Conservation (phyloP, 1,284 basidiomycete species). For the Leccinum pallidistipes region DNA sequence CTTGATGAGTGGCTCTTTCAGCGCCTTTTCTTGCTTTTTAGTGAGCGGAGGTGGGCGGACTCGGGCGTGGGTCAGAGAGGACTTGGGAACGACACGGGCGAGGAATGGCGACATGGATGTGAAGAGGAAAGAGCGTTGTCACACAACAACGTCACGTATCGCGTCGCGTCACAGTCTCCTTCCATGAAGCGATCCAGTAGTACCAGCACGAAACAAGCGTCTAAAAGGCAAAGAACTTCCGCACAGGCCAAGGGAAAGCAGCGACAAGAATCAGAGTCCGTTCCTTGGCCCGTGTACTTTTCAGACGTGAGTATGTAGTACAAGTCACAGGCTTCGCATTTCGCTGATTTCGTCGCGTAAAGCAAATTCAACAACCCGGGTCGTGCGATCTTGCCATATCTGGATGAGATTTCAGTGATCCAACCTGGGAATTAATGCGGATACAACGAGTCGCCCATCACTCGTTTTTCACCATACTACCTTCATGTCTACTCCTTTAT, state of each 20-base stretch:
- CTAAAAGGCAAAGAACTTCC: conserved; percentile 29
- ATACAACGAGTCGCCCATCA: too few relatives aligned
- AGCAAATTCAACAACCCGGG: too few relatives aligned
- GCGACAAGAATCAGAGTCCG: conserved; percentile 9
- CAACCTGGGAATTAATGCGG: too few relatives aligned
- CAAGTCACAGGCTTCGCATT: background rate
- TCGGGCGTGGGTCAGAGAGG: conserved; percentile 28
- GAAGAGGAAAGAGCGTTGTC: background rate
- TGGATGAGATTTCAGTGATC: too few relatives aligned
- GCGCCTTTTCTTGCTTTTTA: conserved; percentile 33
- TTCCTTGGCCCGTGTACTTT: conserved; percentile 61
- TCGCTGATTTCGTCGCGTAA: background rate
- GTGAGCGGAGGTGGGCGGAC: conserved; percentile 31
- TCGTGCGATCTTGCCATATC: too few relatives aligned
- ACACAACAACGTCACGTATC: conserved; percentile 15
- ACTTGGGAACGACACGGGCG: conserved; percentile 43
- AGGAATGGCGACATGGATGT: conserved; percentile 30
- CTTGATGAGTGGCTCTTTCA: conserved; percentile 38
- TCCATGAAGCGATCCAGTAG: conserved; percentile 26
- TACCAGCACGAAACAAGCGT: conserved; percentile 6
- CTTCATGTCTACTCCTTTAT: too few relatives aligned
- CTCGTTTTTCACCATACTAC: too few relatives aligned
- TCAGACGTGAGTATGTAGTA: conserved; percentile 43
- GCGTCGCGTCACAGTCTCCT: conserved; percentile 19
- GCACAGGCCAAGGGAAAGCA: conserved; percentile 25